Base-by-base conservation (phyloP, 805 yeast species). In the Cyberlindnera euphorbiiphila region DNA sequence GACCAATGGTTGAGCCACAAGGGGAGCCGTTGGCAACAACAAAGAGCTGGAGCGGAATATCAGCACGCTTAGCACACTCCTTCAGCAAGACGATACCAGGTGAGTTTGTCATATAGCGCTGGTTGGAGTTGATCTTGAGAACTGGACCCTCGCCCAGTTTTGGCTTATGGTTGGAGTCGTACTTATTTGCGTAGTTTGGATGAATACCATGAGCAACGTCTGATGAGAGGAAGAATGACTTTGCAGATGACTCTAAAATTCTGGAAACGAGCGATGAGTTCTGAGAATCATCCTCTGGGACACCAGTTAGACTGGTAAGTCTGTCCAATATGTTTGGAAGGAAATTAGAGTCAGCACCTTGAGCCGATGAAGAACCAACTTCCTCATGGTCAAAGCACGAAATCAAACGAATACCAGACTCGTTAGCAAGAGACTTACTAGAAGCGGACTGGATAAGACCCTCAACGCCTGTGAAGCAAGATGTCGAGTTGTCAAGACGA, bases 141-240 rank as follows among this genome's bases (percentile, higher is more conserved):
- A 88, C 97, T 0, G 98, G 96, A 6, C 98, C 98, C 24, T 69
- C 69, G 54, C 95, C 94, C 43, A 91, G 65, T 35, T 71, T 70
- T 2, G 98, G 98, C 47, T 76, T 75, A 60, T 91, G 95, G 43
- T 73, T 66, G 16, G 75, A 57, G 57, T 93, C 98, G 62, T 93
- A 84, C 50, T 75, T 75, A 36, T 71, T 73, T 5, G 75, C 64
- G 60, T 91, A 91, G 61, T 91, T 91, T 41, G 98, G 98, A 60
- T 91, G 96, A 25, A 91, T 83, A 22, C 96, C 98, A 58, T 91
- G 98, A 2, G 98, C 96, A 78, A 88, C 93, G 60, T 91, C 98
- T 0, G 96, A 85, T 0, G 97, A 89, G 30, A 93, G 61, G 50
- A 91, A 72, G 61, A 93, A 89, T 1, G 97, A 87, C 57, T 81